Conservation (phyloP, 345 rosid species). For the Hypericum perforatum region DNA sequence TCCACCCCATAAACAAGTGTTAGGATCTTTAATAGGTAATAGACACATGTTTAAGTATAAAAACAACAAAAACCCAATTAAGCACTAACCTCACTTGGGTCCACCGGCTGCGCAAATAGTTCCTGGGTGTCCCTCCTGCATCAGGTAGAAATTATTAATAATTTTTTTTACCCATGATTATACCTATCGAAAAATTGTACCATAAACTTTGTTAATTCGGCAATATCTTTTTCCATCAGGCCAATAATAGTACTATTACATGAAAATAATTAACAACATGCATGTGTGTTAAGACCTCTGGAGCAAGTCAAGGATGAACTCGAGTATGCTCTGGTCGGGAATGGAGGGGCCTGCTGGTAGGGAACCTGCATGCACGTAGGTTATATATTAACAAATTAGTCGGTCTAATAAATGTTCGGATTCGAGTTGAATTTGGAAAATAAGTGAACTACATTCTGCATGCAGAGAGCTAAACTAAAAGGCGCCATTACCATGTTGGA, state of each 20-base stretch:
- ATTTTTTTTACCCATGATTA: too few relatives aligned
- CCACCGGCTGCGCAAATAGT: conserved; percentile 59
- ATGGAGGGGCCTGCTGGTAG: conserved; percentile 19
- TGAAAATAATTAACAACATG: too few relatives aligned
- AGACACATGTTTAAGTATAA: conserved; percentile 1
- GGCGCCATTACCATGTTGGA: too few relatives aligned
- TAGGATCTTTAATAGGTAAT: conserved; percentile 5
- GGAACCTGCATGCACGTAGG: too few relatives aligned
- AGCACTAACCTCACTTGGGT: conserved; percentile 38
- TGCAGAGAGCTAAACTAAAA: too few relatives aligned
- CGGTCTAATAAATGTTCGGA: too few relatives aligned
- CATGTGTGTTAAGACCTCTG: conserved; percentile 30
- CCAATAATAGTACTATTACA: not conserved
- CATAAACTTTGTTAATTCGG: too few relatives aligned
- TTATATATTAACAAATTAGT: too few relatives aligned
- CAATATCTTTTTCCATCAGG: too few relatives aligned
- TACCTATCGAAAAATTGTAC: too few relatives aligned
- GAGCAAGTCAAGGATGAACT: conserved; percentile 36
- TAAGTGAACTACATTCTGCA: too few relatives aligned
- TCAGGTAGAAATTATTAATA: not conserved
- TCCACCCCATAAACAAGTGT: conserved; percentile 2
- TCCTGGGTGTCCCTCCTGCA: conserved; percentile 53
- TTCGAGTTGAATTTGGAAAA: too few relatives aligned
- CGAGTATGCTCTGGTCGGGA: conserved; percentile 38
- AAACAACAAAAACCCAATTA: not conserved